A percentile compares a stretch with the other conserved stretches of the same genome.
Conservation (phyloP, 2,329 filamentous ascomycete species). For the Fusarium humuli region DNA sequence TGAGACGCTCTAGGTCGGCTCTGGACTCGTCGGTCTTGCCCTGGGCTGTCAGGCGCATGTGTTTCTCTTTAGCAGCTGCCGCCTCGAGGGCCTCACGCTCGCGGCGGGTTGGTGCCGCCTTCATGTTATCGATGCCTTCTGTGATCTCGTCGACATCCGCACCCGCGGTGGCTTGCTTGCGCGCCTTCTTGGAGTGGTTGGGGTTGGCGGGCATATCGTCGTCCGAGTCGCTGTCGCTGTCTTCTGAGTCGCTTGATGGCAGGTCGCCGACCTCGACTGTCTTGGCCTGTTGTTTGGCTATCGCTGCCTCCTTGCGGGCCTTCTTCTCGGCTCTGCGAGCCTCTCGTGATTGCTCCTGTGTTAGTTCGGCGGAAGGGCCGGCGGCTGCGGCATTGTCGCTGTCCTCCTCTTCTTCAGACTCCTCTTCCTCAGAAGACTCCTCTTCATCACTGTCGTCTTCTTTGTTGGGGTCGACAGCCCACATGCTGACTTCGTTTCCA, state of each 20-base stretch:
- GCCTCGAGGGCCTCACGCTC: conserved; percentile 84
- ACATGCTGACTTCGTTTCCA: conserved; percentile 90
- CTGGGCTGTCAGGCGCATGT: conserved; percentile 90
- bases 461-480: conserved; percentile 70
- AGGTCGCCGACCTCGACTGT: conserved; percentile 86
- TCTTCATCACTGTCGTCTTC: conserved; percentile 65
- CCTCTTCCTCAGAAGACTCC: conserved; percentile 64
- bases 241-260: conserved; percentile 78
- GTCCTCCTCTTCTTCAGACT: conserved; percentile 64
- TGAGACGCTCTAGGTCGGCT: conserved; percentile 86
- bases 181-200: conserved; percentile 84
- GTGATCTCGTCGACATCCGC: conserved; percentile 63
- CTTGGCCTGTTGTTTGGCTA: conserved; percentile 77
- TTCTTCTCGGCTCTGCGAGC: conserved; percentile 89
- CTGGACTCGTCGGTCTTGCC: conserved; percentile 97
- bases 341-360: conserved; percentile 75
- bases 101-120: conserved; percentile 60
- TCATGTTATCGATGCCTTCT: conserved; percentile 67
- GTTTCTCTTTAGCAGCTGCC: conserved; percentile 87
- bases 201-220: conserved; percentile 86
- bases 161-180: conserved; percentile 62
- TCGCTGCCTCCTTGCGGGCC: conserved; percentile 89
- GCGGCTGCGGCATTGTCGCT: conserved; percentile 61
- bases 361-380: conserved; percentile 55
- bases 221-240: conserved; percentile 68